Percentiles rank a stretch among this genome's conserved stretches.
phyloP scores from a whole-genome alignment of 129 eudicot species.

The Silybum marianum region DNA sequence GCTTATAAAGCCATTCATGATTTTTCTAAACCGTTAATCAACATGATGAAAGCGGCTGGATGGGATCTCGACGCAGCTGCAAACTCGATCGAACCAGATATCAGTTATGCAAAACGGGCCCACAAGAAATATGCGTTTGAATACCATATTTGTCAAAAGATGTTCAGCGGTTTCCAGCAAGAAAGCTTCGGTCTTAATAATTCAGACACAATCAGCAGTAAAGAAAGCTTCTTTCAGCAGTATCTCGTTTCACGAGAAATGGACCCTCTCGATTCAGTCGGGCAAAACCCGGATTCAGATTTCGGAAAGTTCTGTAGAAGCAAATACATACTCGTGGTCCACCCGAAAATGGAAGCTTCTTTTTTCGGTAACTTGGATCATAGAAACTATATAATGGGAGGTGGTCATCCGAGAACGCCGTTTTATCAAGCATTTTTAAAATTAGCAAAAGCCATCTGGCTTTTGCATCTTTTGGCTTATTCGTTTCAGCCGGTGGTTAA shows the following conservation, averaged over 20 bases:
- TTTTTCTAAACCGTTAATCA: constrained; percentile 89
- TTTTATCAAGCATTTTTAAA: constrained; percentile 87
- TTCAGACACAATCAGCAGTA: constrained; percentile 34
- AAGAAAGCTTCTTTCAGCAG: constrained; percentile 71
- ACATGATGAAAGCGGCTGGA: constrained; percentile 99
- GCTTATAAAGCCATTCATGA: constrained; percentile 84
- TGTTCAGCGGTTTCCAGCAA: constrained; percentile 84
- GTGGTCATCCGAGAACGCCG: constrained; percentile 93
- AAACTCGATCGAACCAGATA: constrained; percentile 68
- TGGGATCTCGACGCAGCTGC: constrained; percentile 99
- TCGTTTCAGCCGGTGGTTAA: constrained; percentile 73
- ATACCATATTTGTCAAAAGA: constrained; percentile 80
- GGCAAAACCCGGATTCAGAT: constrained; percentile 77
- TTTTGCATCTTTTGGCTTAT: constrained; percentile 71
- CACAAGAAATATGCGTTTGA: constrained; percentile 96
- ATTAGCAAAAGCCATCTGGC: constrained; percentile 85
- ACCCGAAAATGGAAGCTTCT: constrained; percentile 93
- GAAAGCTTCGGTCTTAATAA: constrained; percentile 57
- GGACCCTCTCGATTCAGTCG: constrained; percentile 84
- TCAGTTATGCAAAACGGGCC: constrained; percentile 75
- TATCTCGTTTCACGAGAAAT: constrained; percentile 73
- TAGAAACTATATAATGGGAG: constrained; percentile 69
- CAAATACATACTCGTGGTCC: constrained; percentile 72
- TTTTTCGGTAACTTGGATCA: constrained; percentile 95
- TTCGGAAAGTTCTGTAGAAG: constrained; percentile 82